Conservation (phyloP, 2,329 filamentous ascomycete genomes). For the Pseudocercospora musae region DNA sequence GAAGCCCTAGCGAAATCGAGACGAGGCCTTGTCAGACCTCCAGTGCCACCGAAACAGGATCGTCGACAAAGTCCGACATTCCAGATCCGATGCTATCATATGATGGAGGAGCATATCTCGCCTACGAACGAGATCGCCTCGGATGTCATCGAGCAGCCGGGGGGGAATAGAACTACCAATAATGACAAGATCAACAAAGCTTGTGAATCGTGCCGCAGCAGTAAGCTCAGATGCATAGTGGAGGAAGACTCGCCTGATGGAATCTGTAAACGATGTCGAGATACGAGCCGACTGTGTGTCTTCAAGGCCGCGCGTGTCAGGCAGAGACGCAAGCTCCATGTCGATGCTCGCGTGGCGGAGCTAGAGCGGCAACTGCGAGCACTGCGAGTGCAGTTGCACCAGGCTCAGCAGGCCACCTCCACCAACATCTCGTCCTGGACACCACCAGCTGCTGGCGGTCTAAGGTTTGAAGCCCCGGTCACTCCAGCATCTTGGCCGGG, state of each 20-base stretch:
- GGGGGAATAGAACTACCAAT: no score
- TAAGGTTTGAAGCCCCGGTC: slow-evolving; percentile 9
- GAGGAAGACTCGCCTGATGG: slow-evolving; percentile 1
- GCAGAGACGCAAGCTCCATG: slow-evolving; percentile 7
- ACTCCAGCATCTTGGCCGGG: slow-evolving; percentile 9
- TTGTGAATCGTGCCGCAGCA: neutral
- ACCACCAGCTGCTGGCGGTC: neutral
- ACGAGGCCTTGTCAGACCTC: neutral
- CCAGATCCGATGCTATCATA: neutral
- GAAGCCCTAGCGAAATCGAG: neutral
- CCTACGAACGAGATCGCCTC: neutral
- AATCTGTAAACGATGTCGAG: slow-evolving; percentile 8
- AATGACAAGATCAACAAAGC: neutral
- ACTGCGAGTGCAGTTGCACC: slow-evolving; percentile 4
- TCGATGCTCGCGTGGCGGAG: slow-evolving; percentile 9
- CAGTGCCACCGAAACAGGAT: neutral
- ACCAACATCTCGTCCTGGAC: neutral
- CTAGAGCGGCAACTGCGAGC: slow-evolving; percentile 9
- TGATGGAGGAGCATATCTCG: neutral
- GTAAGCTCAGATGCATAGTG: slow-evolving; percentile 9
- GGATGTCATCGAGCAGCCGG: neutral
- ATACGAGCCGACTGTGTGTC: slow-evolving; percentile 4
- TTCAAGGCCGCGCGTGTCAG: slow-evolving; percentile 7
- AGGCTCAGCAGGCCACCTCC: neutral
- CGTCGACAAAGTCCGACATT: neutral